Evolutionary conservation across 805 yeast genomes (phyloP), one percentile per base, ranked within the genome.

Genomic region (Cyberlindnera xishuangbannaensis): DNA sequence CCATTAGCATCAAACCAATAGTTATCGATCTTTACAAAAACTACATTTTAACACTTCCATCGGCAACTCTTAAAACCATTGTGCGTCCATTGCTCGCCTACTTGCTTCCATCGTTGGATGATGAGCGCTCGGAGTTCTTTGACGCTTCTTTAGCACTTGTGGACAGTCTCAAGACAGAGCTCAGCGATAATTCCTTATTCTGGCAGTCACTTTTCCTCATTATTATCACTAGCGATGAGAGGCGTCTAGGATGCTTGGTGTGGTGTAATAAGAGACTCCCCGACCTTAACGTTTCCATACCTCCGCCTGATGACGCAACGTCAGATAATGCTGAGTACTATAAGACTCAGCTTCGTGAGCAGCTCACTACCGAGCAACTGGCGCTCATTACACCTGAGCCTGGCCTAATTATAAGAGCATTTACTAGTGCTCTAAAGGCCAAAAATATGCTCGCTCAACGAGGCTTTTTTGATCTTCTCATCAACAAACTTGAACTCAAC

Each of bases 41-140:
- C 3, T 71, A 72, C 45, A 51, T 87, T 6, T 61, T 83, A 3
- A 64, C 61, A 23, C 47, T 83, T 4, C 71, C 80, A 3, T 50
- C 76, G 3, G 36, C 44, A 0, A 56, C 66, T 0, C 56, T 88
- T 36, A 66, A 76, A 34, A 59, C 70, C 16, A 56, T 85, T 13
- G 61, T 83, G 21, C 77, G 74, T 37, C 87, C 97, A 0, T 49
- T 90, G 7, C 57, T 90, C 5, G 65, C 87, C 31, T 73, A 90
- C 40, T 64, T 88, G 21, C 58, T 90, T 3, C 87, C 95, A 0
- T 95, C 95, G 0, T 71, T 92, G 32, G 98, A 92, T 48, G 97
- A 92, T 48, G 95, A 88, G 44, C 75, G 88, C 25, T 76, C 88
- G 15, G 98, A 92, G 48, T 78, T 78, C 20, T 90, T 82, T 51